Evolutionary conservation across 2,329 filamentous ascomycete genomes (phyloP).

Genomic region (Penicillium sp.): DNA sequence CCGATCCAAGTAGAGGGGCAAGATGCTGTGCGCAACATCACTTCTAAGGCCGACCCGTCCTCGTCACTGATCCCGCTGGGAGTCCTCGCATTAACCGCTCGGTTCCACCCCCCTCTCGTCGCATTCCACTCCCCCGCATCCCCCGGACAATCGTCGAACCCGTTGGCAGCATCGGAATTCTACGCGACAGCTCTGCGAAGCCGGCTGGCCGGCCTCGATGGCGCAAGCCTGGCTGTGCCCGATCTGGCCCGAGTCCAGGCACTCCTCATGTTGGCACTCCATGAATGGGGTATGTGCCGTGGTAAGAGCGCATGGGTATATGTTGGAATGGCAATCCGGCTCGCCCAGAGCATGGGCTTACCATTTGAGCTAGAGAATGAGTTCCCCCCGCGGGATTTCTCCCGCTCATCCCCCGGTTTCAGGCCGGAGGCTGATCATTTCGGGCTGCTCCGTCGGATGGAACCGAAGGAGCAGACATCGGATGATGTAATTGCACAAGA

Average conservation of each 20-base stretch:
- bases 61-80: constrained; percentile 53
- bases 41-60: constrained; percentile 39
- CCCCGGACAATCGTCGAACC: constrained; percentile 46
- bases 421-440: constrained; percentile 40
- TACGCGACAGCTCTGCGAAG: constrained; percentile 55
- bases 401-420: constrained; percentile 36
- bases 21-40: constrained; percentile 31
- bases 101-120: constrained; percentile 53
- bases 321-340: constrained; percentile 47
- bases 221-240: constrained; percentile 41
- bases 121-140: constrained; percentile 50
- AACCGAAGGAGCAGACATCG: constrained; percentile 37
- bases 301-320: constrained; percentile 55
- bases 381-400: constrained; percentile 45
- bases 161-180: constrained; percentile 53
- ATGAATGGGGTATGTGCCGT: constrained; percentile 58
- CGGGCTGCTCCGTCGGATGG: constrained; percentile 33
- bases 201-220: constrained; percentile 46
- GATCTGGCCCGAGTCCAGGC: constrained; percentile 55
- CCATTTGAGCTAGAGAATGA: constrained; percentile 50
- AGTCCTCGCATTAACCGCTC: constrained; percentile 56
- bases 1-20: constrained; percentile 21
- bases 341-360: constrained; percentile 48
- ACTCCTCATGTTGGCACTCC: constrained; percentile 56
- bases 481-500: constrained; percentile 56